Percentiles rank a stretch among this genome's conserved stretches.
phyloP scores from a whole-genome alignment of 1,284 basidiomycete genomes.

The Moesziomyces sp. region DNA sequence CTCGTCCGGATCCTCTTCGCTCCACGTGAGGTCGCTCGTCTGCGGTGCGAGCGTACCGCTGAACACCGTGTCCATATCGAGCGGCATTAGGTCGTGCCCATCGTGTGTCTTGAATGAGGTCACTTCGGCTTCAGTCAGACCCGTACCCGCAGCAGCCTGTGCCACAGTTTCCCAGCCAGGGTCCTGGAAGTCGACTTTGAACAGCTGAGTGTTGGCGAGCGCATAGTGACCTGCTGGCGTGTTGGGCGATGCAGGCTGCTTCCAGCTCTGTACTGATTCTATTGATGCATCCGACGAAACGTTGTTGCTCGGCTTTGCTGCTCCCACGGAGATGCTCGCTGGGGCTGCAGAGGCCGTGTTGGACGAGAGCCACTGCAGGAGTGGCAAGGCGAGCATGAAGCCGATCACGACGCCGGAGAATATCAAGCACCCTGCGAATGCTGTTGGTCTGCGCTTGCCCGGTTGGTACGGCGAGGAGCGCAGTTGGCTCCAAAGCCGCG shows the following conservation, averaged over 20 bases:
- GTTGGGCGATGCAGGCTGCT: conserved; percentile 36
- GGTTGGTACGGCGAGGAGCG: neutral
- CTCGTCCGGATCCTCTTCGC: conserved; percentile 54
- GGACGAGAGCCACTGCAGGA: conserved; percentile 48
- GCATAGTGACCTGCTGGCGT: conserved; percentile 35
- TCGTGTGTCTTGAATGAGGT: conserved; percentile 22
- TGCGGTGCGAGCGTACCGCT: conserved; percentile 48
- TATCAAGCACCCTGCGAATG: conserved; percentile 26
- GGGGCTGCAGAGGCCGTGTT: conserved; percentile 6
- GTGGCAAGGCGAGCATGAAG: conserved; percentile 33
- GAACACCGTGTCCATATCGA: conserved; percentile 53
- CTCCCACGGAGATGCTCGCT: neutral
- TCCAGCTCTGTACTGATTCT: conserved; percentile 6
- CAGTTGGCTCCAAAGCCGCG: conserved; percentile 2
- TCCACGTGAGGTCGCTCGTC: conserved; percentile 37
- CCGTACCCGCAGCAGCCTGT: conserved; percentile 25
- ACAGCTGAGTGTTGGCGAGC: conserved; percentile 24
- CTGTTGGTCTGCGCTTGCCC: conserved; percentile 4
- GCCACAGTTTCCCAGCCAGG: conserved; percentile 38
- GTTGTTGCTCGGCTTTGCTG: neutral
- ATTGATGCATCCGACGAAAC: neutral
- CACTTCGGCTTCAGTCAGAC: conserved; percentile 19
- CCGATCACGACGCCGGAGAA: conserved; percentile 36
- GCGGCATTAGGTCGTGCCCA: conserved; percentile 36
- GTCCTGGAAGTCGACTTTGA: conserved; percentile 41